A percentile compares a stretch with the other conserved stretches of the same genome.
Conservation (phyloP, 495 filamentous ascomycete species). For the Jackrogersella multiformis region DNA sequence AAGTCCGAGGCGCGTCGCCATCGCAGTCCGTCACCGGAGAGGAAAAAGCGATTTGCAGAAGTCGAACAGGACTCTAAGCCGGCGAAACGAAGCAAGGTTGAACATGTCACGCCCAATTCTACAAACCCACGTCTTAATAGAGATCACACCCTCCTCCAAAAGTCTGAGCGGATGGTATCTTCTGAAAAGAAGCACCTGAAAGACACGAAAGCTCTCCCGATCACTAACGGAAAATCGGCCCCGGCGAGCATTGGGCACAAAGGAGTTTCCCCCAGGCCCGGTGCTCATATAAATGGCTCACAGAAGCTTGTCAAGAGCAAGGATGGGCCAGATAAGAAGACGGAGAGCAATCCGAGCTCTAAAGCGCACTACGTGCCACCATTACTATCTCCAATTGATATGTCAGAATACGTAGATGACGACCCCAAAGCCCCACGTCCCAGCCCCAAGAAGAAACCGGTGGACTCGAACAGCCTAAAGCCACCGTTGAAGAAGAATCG, state of each 20-base stretch:
- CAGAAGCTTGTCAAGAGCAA: conserved; percentile 45
- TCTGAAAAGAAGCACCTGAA: conserved; percentile 40
- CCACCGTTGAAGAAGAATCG: conserved; percentile 41
- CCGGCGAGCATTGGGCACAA: conserved; percentile 45
- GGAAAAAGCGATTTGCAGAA: conserved; percentile 52
- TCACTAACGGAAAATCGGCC: conserved; percentile 49
- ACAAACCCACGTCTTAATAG: conserved; percentile 41
- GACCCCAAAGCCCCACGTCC: conserved; percentile 40
- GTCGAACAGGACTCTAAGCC: conserved; percentile 48
- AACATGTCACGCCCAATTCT: conserved; percentile 40
- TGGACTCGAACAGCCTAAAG: conserved; percentile 37
- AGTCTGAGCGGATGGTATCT: conserved; percentile 38
- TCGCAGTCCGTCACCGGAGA: conserved; percentile 47
- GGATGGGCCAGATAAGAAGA: conserved; percentile 49
- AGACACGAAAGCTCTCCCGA: conserved; percentile 40
- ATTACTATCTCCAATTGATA: conserved; percentile 55
- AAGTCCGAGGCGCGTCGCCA: conserved; percentile 44
- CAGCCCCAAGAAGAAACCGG: conserved; percentile 44
- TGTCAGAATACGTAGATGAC: conserved; percentile 47
- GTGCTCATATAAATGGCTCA: conserved; percentile 51
- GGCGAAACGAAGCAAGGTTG: conserved; percentile 51
- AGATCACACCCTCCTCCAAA: conserved; percentile 32
- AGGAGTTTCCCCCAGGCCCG: conserved; percentile 51
- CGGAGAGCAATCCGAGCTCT: conserved; percentile 42
- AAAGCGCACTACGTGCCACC: conserved; percentile 45